Percentiles rank a stretch among this genome's conserved stretches.
Evolutionary conservation across 202 grass and related monocot genomes (phyloP).

Genomic region (Bolboschoenoplectus hybrid): DNA sequence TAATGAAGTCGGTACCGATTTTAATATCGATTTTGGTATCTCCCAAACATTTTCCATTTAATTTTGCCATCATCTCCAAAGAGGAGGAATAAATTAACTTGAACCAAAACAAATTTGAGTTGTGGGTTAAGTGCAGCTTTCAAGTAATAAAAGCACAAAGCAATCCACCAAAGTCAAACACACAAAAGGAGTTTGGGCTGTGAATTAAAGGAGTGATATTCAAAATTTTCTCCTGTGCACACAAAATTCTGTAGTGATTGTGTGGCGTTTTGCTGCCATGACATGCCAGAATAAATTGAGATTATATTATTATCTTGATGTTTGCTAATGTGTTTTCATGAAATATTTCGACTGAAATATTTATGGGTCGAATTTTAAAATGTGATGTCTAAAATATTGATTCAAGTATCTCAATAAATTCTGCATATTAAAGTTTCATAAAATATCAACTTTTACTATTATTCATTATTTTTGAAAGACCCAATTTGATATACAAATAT

Average conservation of each 20-base stretch:
- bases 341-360: too few species aligned
- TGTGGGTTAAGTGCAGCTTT: constrained; percentile 28
- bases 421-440: too few species aligned
- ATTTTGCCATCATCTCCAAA: background rate
- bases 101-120: background rate
- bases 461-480: too few species aligned
- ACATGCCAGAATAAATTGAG: background rate
- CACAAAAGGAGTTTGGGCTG: background rate
- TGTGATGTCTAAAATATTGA: too few species aligned
- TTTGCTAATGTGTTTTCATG: too few species aligned
- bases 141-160: constrained; percentile 31
- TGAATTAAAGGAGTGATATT: constrained; percentile 3
- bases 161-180: constrained; percentile 1
- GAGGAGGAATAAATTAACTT: background rate
- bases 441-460: too few species aligned
- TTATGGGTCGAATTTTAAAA: too few species aligned
- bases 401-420: too few species aligned
- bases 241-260: background rate
- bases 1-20: too few species aligned
- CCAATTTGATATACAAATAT: too few species aligned
- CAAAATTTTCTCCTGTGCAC: background rate
- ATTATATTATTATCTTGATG: background rate
- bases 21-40: too few species aligned
- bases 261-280: background rate
- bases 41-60: too few species aligned